Base-by-base conservation (phyloP, 139 green algal species). In the Klebsormidium nitens region DNA sequence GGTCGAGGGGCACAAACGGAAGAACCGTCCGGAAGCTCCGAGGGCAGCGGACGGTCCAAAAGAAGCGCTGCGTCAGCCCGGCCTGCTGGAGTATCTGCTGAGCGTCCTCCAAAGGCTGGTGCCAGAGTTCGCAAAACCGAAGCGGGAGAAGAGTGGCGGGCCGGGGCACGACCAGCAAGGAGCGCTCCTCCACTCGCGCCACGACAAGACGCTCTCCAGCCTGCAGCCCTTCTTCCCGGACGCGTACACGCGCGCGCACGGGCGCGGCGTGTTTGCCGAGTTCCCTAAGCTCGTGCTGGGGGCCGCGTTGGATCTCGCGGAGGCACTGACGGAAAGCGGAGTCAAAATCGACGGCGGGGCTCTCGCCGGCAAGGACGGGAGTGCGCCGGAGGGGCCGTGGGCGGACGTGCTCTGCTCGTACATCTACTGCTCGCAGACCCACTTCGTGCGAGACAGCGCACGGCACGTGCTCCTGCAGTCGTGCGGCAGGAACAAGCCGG, bases 151-250 rank as follows among this genome's bases (percentile, higher is more conserved):
- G 44, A 52, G 44, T 52, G 19, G 44, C 19, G 44, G 19, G 19
- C 17, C 17, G 19, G 17, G 44, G 17, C 44, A 52, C 17, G 17
- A 19, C 44, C 44, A 52, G 44, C 44, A 19, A 17, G 19, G 44
- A 52, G n/a, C n/a, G n/a, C n/a, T n/a, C n/a, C n/a, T n/a, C n/a
- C n/a, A n/a, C n/a, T n/a, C n/a, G n/a, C n/a, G n/a, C n/a, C n/a
- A n/a, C n/a, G n/a, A n/a, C n/a, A n/a, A n/a, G n/a, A n/a, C n/a
- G n/a, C n/a, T n/a, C n/a, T n/a, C n/a, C n/a, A n/a, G n/a, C n/a
- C n/a, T n/a, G n/a, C n/a, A n/a, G n/a, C 68, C 68, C 19, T 76
- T 76, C 59, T 76, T 76, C 48, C 76, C 68, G 3, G 61, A 76
- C 28, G 34, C 34, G 5, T 76, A 76, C 38, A 31, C 60, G 5